phyloP scores from a whole-genome alignment of 176 grass and related monocot genomes.

The Thinopyrum elongatum region DNA sequence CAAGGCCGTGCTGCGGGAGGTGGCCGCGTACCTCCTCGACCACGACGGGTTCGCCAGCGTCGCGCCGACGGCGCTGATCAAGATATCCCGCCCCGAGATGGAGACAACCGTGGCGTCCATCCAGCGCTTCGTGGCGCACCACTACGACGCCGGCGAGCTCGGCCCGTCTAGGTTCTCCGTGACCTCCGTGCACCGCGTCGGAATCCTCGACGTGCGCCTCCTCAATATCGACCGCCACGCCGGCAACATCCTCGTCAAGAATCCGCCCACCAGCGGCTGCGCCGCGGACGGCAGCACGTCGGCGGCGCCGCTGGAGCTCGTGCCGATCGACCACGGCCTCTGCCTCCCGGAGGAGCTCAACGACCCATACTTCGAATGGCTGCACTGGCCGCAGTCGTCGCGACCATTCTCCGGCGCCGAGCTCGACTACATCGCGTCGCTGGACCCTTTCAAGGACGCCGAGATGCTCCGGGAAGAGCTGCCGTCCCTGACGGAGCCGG shows the following conservation, averaged over 20 bases:
- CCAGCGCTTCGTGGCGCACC: conserved; percentile 77
- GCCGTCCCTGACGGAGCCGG: conserved; percentile 52
- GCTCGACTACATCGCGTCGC: conserved; percentile 48
- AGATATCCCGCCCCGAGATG: conserved; percentile 48
- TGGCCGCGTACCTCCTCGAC: conserved; percentile 90
- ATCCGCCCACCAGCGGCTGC: neutral
- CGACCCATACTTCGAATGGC: conserved; percentile 97
- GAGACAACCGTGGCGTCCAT: conserved; percentile 56
- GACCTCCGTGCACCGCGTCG: conserved; percentile 74
- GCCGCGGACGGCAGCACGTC: neutral
- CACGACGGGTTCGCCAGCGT: conserved; percentile 75
- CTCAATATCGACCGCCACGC: conserved; percentile 97
- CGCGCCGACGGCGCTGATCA: conserved; percentile 69
- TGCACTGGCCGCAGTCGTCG: conserved; percentile 86
- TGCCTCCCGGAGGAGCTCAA: conserved; percentile 85
- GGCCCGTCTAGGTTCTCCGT: conserved; percentile 81
- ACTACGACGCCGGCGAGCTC: conserved; percentile 83
- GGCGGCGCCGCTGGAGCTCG: conserved; percentile 43
- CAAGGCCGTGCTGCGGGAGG: conserved; percentile 65
- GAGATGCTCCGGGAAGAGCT: conserved; percentile 66
- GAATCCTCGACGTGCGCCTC: conserved; percentile 88
- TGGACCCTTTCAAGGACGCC: conserved; percentile 75
- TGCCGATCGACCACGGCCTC: conserved; percentile 92
- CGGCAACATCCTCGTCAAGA: conserved; percentile 96
- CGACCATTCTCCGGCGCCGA: conserved; percentile 54